Percentiles rank a stretch among this genome's conserved stretches.
These are phyloP conservation scores for Penicillium steckii DNA, from an alignment of 495 filamentous ascomycete genomes.

Conservation along the genomic window DNA sequence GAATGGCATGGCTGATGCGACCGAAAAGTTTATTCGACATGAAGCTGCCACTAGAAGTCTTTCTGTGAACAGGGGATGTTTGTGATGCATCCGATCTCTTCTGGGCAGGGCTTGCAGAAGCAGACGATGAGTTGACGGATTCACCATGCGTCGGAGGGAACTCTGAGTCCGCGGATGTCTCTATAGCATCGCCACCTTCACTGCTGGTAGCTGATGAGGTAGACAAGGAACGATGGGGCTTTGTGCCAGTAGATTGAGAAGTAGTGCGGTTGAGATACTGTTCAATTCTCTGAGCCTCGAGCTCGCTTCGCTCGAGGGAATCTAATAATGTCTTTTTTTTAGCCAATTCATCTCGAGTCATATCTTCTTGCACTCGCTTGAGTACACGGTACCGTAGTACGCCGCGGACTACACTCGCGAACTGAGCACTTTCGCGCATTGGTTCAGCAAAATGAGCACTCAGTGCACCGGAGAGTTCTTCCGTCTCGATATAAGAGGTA, in stretches of 20 bases:
- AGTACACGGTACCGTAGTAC: conserved; percentile 85
- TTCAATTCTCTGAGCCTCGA: conserved; percentile 88
- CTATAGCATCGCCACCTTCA: conserved; percentile 42
- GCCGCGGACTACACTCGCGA: conserved; percentile 86
- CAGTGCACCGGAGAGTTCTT: conserved; percentile 79
- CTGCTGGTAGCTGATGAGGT: conserved; percentile 47
- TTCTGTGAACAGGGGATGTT: conserved; percentile 56
- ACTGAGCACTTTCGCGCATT: conserved; percentile 95
- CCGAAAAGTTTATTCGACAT: conserved; percentile 94
- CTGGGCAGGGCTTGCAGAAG: conserved; percentile 38
- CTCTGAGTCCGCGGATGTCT: conserved; percentile 86
- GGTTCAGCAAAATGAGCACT: conserved; percentile 93
- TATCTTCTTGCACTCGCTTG: conserved; percentile 94
- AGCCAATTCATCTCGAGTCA: conserved; percentile 85
- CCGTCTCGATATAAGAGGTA: conserved; percentile 92
- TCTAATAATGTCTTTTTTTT: conserved; percentile 80
- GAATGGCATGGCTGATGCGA: conserved; percentile 87
- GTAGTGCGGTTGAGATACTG: conserved; percentile 77
- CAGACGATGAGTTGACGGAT: conserved; percentile 54
- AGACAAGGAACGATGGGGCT: conserved; percentile 66
- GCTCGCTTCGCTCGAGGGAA: conserved; percentile 82
- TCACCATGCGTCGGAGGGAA: conserved; percentile 90
- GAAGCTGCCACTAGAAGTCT: conserved; percentile 73
- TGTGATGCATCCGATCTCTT: conserved; percentile 32
- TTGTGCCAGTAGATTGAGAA: conserved; percentile 39